phyloP scores from a whole-genome alignment of 2,329 filamentous ascomycete genomes.

The Talaromyces funiculosus region DNA sequence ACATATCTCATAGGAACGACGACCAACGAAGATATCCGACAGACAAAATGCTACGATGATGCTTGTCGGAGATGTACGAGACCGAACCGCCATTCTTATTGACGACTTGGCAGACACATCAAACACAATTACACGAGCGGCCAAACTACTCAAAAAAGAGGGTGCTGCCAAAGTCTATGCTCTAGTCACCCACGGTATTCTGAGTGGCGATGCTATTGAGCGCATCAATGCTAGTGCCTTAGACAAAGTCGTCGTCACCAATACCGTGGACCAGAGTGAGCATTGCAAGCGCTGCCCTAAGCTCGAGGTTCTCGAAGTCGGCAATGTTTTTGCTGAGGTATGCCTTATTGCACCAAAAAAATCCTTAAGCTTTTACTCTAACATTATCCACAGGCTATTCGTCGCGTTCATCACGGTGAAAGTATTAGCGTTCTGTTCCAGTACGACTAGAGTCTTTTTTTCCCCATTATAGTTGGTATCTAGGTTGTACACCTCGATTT shows the following conservation, averaged over 20 bases:
- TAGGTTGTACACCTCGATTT: neutral
- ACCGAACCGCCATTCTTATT: slow-evolving; percentile 79
- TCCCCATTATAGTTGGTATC: neutral
- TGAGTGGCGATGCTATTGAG: slow-evolving; percentile 90
- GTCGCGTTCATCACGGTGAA: slow-evolving; percentile 93
- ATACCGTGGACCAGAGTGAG: slow-evolving; percentile 84
- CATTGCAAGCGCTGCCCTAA: slow-evolving; percentile 75
- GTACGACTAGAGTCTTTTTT: slow-evolving; percentile 53
- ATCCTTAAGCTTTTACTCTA: slow-evolving; percentile 18
- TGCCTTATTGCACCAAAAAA: slow-evolving; percentile 18
- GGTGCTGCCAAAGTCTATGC: slow-evolving; percentile 84
- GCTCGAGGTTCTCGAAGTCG: slow-evolving; percentile 85
- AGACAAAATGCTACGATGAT: slow-evolving; percentile 82
- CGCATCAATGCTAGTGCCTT: slow-evolving; percentile 89
- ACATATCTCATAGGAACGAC: slow-evolving; percentile 63
- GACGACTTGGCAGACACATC: slow-evolving; percentile 94
- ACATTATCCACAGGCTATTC: slow-evolving; percentile 59
- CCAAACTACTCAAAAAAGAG: slow-evolving; percentile 93
- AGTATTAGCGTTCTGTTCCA: slow-evolving; percentile 95
- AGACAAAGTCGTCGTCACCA: slow-evolving; percentile 92
- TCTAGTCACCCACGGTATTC: slow-evolving; percentile 86
- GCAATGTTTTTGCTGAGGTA: slow-evolving; percentile 82
- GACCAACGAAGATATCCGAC: slow-evolving; percentile 80
- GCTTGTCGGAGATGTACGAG: slow-evolving; percentile 79
- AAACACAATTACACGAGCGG: slow-evolving; percentile 93